Percentiles rank a stretch among this genome's conserved stretches.
Conservation (phyloP, 2,329 filamentous ascomycete species). For the Beauveria asiatica region DNA sequence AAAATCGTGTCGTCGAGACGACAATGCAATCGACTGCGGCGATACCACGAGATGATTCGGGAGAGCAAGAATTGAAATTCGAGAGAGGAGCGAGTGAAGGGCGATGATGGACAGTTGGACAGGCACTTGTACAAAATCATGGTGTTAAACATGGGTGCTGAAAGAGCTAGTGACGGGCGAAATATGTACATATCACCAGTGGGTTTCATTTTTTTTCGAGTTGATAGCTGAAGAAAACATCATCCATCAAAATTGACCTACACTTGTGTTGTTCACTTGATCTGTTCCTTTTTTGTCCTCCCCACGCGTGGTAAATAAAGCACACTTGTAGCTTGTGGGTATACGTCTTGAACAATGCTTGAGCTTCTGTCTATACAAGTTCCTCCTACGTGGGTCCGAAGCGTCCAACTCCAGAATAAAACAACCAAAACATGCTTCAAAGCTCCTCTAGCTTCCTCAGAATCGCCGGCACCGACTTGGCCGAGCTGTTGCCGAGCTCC, state of each 20-base stretch:
- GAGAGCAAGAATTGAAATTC: not conserved
- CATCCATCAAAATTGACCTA: not conserved
- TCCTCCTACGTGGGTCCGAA: not conserved
- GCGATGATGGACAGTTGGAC: not conserved
- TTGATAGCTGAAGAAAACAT: not conserved
- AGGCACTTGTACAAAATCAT: constrained; percentile 4
- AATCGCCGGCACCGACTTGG: constrained; percentile 68
- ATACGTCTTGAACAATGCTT: constrained; percentile 1
- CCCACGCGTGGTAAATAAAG: not conserved
- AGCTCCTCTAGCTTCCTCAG: constrained; percentile 50
- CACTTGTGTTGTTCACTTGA: not conserved
- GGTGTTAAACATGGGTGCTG: not conserved
- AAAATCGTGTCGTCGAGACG: not conserved
- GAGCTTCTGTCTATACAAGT: not conserved
- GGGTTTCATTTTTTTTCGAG: not conserved
- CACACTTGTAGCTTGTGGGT: constrained; percentile 1
- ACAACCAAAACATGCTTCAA: constrained; percentile 21
- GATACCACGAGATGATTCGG: not conserved
- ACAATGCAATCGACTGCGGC: too few relatives aligned
- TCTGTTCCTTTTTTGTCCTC: too few relatives aligned
- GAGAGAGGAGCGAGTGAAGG: not conserved
- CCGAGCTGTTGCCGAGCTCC: constrained; percentile 79
- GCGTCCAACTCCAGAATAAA: not conserved
- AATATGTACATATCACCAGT: constrained; percentile 8
- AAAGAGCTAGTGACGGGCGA: not conserved